Evolutionary conservation across 2,329 filamentous ascomycete genomes (phyloP).

Genomic region (Incumbomyces delicatus): DNA sequence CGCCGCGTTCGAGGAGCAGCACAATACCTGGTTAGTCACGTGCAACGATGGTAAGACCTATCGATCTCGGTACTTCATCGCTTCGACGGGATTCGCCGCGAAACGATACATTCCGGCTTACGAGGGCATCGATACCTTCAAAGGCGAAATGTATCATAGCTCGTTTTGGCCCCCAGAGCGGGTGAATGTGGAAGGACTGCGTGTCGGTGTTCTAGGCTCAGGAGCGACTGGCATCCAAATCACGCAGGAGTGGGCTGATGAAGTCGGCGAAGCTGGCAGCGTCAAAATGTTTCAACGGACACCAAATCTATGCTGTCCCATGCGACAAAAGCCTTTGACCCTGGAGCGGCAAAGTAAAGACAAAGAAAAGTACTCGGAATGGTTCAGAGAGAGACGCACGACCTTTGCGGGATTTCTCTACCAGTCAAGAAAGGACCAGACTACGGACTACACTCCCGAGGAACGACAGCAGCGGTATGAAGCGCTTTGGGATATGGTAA

Average conservation of each 20-base stretch:
- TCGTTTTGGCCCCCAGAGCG: constrained; percentile 46
- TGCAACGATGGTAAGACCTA: constrained; percentile 26
- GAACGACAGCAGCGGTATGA: constrained; percentile 24
- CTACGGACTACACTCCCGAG: background rate
- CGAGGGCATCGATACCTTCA: constrained; percentile 48
- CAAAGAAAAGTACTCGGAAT: constrained; percentile 47
- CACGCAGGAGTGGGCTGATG: constrained; percentile 49
- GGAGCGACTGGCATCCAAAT: constrained; percentile 55
- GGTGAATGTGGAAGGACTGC: constrained; percentile 41
- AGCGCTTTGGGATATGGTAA: too few relatives aligned
- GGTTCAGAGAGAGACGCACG: constrained; percentile 43
- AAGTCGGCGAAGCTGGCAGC: constrained; percentile 38
- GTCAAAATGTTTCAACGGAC: constrained; percentile 51
- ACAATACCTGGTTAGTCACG: constrained; percentile 30
- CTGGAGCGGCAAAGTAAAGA: too few relatives aligned
- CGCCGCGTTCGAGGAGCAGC: constrained; percentile 24
- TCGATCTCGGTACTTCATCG: constrained; percentile 11
- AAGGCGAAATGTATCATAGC: constrained; percentile 50
- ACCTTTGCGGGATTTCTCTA: constrained; percentile 33
- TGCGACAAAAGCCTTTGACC: too few relatives aligned
- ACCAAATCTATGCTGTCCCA: constrained; percentile 37
- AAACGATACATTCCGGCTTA: constrained; percentile 50
- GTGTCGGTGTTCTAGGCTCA: constrained; percentile 53
- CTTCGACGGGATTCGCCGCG: constrained; percentile 28
- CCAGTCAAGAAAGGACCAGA: background rate